Percentiles rank a stretch among this genome's conserved stretches.
These are phyloP conservation scores for Paxillus ammoniavirescens DNA, from an alignment of 768 basidiomycete species.

Conservation along the genomic window DNA sequence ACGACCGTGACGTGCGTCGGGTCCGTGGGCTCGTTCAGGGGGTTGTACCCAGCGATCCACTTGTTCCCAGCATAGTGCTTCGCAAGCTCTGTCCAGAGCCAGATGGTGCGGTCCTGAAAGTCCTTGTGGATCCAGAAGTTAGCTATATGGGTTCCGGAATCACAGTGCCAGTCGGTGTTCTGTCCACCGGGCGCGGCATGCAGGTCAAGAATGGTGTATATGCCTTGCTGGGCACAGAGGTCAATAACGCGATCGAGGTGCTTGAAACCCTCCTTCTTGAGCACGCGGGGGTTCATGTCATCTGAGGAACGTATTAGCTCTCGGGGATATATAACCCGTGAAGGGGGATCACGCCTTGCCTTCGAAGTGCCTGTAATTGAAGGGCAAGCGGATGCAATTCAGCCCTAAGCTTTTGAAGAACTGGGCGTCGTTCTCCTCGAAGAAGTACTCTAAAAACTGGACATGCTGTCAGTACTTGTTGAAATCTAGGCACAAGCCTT, in stretches of 20 bases:
- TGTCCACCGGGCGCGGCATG: constrained; percentile 77
- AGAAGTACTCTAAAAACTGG: constrained; percentile 84
- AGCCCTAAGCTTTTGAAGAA: constrained; percentile 79
- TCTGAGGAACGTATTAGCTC: constrained; percentile 32
- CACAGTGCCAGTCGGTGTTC: constrained; percentile 80
- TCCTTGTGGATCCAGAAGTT: constrained; percentile 84
- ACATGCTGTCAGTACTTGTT: neutral
- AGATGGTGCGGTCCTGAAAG: constrained; percentile 75
- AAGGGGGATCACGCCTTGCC: constrained; percentile 1
- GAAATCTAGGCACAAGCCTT: neutral
- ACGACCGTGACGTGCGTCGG: constrained; percentile 62
- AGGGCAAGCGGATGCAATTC: constrained; percentile 75
- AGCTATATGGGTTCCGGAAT: constrained; percentile 66
- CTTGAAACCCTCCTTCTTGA: constrained; percentile 73
- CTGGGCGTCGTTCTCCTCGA: constrained; percentile 67
- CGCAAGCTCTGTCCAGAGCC: constrained; percentile 78
- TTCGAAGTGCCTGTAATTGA: constrained; percentile 77
- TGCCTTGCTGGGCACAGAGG: constrained; percentile 69
- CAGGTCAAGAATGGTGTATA: constrained; percentile 78
- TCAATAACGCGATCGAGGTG: constrained; percentile 83
- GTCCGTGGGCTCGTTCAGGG: constrained; percentile 80
- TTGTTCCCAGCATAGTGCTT: constrained; percentile 72
- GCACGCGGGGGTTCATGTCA: constrained; percentile 76
- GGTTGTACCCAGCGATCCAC: constrained; percentile 88
- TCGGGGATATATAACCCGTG: neutral